Evolutionary conservation across 2,329 filamentous ascomycete species (phyloP).

Genomic region (Alternaria panax): DNA sequence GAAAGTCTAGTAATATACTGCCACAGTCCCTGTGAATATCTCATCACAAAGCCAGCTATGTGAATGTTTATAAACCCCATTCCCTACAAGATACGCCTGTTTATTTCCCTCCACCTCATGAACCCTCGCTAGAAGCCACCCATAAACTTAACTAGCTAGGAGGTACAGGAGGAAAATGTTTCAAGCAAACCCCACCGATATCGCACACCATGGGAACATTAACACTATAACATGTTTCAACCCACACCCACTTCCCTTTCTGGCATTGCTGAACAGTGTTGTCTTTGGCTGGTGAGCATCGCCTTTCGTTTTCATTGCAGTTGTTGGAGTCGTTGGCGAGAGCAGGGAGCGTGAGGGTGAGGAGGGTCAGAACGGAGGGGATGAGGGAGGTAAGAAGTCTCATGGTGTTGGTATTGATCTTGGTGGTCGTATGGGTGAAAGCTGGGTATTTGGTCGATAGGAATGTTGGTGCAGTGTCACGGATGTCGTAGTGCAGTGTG

Average conservation of each 20-base stretch:
- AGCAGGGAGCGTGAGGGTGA: not conserved
- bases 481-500: not conserved
- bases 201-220: not conserved
- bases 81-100: not conserved
- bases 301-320: not conserved
- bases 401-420: not conserved
- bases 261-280: not conserved
- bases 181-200: not conserved
- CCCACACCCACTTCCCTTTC: not conserved
- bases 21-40: rapidly evolving
- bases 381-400: not conserved
- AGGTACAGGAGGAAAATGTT: not conserved
- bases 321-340: not conserved
- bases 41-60: rapidly evolving
- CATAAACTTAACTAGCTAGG: no score
- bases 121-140: not conserved
- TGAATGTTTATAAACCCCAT: not conserved
- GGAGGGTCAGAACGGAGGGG: not conserved
- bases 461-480: not conserved
- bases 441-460: not conserved
- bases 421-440: not conserved
- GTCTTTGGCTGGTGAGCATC: not conserved
- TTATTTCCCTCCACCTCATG: not conserved
- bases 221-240: not conserved
- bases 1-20: rapidly evolving